Evolutionary conservation across 1,139 yeast species (phyloP).

Genomic region (Debaryomyces coudertii): DNA sequence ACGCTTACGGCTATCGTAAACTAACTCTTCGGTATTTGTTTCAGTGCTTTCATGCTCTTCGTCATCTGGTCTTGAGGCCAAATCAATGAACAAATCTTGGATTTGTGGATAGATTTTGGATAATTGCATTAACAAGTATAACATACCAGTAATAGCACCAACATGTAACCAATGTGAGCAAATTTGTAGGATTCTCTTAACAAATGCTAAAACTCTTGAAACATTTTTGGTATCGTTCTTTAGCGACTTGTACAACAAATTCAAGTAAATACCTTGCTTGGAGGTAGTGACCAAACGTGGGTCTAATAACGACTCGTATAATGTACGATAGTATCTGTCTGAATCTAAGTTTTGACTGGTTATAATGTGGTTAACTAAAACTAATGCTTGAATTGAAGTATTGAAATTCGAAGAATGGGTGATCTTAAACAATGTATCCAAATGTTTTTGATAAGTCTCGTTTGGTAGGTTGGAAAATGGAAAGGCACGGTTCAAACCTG

Average conservation of each 20-base stretch:
- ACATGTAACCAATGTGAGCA: slow-evolving; percentile 84
- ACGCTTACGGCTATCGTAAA: slow-evolving; percentile 86
- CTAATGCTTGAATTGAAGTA: slow-evolving; percentile 91
- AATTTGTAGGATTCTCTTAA: slow-evolving; percentile 85
- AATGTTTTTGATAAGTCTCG: slow-evolving; percentile 72
- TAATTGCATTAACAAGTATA: slow-evolving; percentile 73
- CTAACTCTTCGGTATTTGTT: slow-evolving; percentile 9
- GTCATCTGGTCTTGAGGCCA: slow-evolving; percentile 41
- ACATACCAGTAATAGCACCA: slow-evolving; percentile 91
- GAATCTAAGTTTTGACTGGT: slow-evolving; percentile 56
- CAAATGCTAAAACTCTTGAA: slow-evolving; percentile 82
- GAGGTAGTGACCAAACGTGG: slow-evolving; percentile 81
- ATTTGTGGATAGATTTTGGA: slow-evolving; percentile 47
- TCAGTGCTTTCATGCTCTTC: slow-evolving; percentile 28
- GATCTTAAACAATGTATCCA: slow-evolving; percentile 82
- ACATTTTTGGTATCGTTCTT: slow-evolving; percentile 64
- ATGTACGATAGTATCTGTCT: slow-evolving; percentile 83
- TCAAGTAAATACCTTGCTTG: slow-evolving; percentile 86
- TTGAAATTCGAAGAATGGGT: slow-evolving; percentile 95
- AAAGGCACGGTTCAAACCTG: slow-evolving; percentile 96
- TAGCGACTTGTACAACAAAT: slow-evolving; percentile 80
- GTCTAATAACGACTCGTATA: slow-evolving; percentile 88
- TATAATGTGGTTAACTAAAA: slow-evolving; percentile 77
- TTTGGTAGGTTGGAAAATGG: slow-evolving; percentile 84
- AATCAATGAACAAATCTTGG: slow-evolving; percentile 44